These are phyloP conservation scores for Herpetomonas tarakana DNA, from an alignment of 208 protist species.

Conservation along the genomic window DNA sequence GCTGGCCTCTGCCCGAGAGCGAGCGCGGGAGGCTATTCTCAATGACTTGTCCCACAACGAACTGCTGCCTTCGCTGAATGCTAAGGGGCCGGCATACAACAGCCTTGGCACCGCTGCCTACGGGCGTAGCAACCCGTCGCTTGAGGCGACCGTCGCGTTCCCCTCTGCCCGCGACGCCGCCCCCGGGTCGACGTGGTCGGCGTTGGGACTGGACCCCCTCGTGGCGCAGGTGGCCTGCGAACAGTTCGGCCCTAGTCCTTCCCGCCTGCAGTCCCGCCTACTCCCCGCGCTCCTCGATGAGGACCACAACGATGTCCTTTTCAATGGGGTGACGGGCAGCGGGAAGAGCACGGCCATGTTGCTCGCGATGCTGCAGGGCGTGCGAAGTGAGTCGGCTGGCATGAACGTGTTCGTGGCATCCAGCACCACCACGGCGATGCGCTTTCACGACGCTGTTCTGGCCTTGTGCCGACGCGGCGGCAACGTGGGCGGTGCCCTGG, in stretches of 20 bases:
- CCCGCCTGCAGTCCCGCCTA: slow-evolving; percentile 68
- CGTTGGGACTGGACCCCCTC: slow-evolving; percentile 52
- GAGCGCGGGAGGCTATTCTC: slow-evolving; percentile 29
- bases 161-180: slow-evolving; percentile 36
- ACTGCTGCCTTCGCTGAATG: neutral
- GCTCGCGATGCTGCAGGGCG: slow-evolving; percentile 62
- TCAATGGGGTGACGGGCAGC: slow-evolving; percentile 78
- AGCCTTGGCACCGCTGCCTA: neutral
- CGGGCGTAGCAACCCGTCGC: neutral
- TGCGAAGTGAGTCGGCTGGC: slow-evolving; percentile 56
- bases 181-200: slow-evolving; percentile 32
- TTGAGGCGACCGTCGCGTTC: neutral
- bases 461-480: slow-evolving; percentile 44
- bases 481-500: slow-evolving; percentile 31
- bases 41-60: slow-evolving; percentile 42
- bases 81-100: too few relatives aligned
- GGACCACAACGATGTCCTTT: slow-evolving; percentile 83
- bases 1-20: slow-evolving; percentile 49
- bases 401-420: slow-evolving; percentile 76
- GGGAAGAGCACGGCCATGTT: slow-evolving; percentile 79
- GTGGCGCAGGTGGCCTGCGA: slow-evolving; percentile 29
- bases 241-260: slow-evolving; percentile 43
- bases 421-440: slow-evolving; percentile 65
- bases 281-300: slow-evolving; percentile 71
- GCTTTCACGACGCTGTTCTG: slow-evolving; percentile 40